Evolutionary conservation across 2,329 filamentous ascomycete genomes (phyloP).

Genomic region (Decorospora gaudefroyi): DNA sequence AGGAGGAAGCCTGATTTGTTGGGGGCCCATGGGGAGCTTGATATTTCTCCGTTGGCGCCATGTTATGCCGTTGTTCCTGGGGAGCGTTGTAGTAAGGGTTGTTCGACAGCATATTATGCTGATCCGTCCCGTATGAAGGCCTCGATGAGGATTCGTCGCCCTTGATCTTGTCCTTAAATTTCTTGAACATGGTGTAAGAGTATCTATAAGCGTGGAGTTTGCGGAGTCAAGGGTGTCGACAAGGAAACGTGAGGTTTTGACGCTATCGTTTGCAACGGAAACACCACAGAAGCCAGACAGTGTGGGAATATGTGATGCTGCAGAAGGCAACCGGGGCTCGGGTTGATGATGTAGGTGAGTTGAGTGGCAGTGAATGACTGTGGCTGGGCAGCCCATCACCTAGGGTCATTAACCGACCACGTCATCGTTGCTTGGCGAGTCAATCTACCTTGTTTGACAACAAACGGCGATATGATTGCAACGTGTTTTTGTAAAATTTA

Average conservation of each 20-base stretch:
- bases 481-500: too few relatives aligned
- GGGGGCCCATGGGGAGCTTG: conserved; percentile 41
- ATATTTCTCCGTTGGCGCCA: conserved; percentile 31
- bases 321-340: conserved; percentile 1
- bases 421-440: conserved; percentile 21
- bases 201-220: background rate
- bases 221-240: background rate
- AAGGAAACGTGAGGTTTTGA: background rate
- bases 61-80: conserved; percentile 22
- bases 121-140: conserved; percentile 21
- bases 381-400: conserved; percentile 11
- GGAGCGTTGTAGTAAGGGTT: conserved; percentile 32
- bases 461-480: too few relatives aligned
- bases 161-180: conserved; percentile 44
- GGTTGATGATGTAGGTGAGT: conserved; percentile 7
- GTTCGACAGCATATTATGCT: conserved; percentile 32
- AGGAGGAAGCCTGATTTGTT: conserved; percentile 22
- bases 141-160: conserved; percentile 29
- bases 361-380: conserved; percentile 3
- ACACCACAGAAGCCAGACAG: background rate
- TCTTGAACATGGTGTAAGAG: conserved; percentile 39
- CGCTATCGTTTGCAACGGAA: too few relatives aligned
- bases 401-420: conserved; percentile 6
- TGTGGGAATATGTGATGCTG: background rate
- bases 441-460: too few relatives aligned